Conservation (phyloP, 768 basidiomycete species). For the Phallus indusiatus region DNA sequence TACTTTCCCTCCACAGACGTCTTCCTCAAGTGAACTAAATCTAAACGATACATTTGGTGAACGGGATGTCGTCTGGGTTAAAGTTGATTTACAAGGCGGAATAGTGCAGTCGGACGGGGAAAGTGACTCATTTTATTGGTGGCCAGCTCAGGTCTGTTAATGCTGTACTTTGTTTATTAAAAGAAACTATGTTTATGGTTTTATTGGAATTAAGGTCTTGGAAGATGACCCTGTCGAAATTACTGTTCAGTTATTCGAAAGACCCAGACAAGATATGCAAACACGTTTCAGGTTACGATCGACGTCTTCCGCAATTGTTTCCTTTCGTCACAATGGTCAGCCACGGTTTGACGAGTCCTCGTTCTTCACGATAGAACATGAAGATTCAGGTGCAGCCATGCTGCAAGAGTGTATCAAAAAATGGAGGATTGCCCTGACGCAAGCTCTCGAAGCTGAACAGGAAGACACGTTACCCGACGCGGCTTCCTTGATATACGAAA, state of each 20-base stretch:
- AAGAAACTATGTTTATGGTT: slow-evolving; percentile 7
- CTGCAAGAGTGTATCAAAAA: slow-evolving; percentile 29
- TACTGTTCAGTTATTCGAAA: slow-evolving; percentile 19
- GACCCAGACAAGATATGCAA: slow-evolving; percentile 14
- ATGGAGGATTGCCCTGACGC: slow-evolving; percentile 41
- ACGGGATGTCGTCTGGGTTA: slow-evolving; percentile 43
- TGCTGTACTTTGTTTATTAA: not conserved
- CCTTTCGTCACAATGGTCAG: slow-evolving; percentile 15
- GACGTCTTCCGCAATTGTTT: slow-evolving; percentile 34
- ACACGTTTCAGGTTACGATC: slow-evolving; percentile 22
- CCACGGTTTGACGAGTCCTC: slow-evolving; percentile 14
- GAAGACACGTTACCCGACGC: slow-evolving; percentile 41
- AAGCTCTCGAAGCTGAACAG: slow-evolving; percentile 33
- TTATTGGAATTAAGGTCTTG: slow-evolving; percentile 20
- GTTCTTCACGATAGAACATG: not conserved
- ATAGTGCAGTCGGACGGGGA: slow-evolving; percentile 22
- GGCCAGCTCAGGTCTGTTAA: slow-evolving; percentile 55
- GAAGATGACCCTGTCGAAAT: slow-evolving; percentile 20
- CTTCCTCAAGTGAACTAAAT: not conserved
- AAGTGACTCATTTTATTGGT: slow-evolving; percentile 40
- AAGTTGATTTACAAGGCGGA: slow-evolving; percentile 32
- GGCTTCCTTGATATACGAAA: slow-evolving; percentile 11
- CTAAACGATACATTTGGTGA: not conserved
- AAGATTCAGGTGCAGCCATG: not conserved
- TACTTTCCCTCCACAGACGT: not conserved